Evolutionary conservation across 2,329 filamentous ascomycete genomes (phyloP), one percentile per base, ranked within the genome.

Genomic region (Byssoonygena ceratinophila): DNA sequence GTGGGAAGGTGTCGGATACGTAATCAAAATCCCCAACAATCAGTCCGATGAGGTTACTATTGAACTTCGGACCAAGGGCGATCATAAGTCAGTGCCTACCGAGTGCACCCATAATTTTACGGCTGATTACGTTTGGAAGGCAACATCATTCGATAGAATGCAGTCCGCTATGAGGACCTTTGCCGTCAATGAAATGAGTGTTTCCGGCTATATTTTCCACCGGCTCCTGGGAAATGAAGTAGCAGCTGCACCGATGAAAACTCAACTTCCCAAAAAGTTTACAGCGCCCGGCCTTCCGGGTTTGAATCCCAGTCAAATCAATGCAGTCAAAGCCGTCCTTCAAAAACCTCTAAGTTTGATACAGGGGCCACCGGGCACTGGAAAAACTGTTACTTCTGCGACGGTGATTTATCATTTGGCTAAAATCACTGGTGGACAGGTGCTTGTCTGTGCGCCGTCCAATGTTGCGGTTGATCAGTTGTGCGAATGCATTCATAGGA

Each of bases 161-260:
- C 92, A 98, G 69, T 82, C 90, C 59, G 94, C 92, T 51, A 97
- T 98, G 91, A 97, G 96, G 76, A 97, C 88, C 0, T 98, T 98
- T 66, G 92, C 92, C 4, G 83, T 97, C 41, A 91, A 98, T 61
- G 92, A 98, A 69, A 87, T 94, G 85, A 96, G 90, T 64, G 91
- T 98, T 40, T 97, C 92, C 20, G 92, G 92, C 34, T 98, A 96
- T 71, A 95, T 98, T 59, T 98, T 97, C 74, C 92, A 98, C 68
- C 92, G 92, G 59, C 79, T 98, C 20, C 81, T 98, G 29, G 92
- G 92, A 51, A 89, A 97, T 64, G 91, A 97, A 66, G 92, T 97
- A 54, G 88, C 89, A 25, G 83, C 91, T 36, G 90, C 89, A 48
- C 89, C 91, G 4, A 92, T 96, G 84, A 97, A 96, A 76, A 90